A percentile compares a stretch with the other conserved stretches of the same genome.
phyloP scores from a whole-genome alignment of 768 basidiomycete species.

The Zangia roseola region DNA sequence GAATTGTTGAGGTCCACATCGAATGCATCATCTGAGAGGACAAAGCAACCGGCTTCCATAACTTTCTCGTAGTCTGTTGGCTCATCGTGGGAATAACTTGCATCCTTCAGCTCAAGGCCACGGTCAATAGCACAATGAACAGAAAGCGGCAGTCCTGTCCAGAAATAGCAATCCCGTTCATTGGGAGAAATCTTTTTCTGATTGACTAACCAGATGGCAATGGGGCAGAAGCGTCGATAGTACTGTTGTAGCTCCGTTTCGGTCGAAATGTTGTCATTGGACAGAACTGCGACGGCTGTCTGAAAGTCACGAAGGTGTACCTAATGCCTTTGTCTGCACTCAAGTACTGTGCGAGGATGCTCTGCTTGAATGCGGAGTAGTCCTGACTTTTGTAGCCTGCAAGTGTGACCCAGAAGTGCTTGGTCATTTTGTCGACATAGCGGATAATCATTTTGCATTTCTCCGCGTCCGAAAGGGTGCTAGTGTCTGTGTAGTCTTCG shows the following conservation, averaged over 20 bases:
- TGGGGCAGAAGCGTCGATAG: not conserved
- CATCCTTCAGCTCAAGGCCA: not conserved
- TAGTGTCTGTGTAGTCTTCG: not conserved
- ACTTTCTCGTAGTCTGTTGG: conserved; percentile 1
- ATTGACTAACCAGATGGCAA: not conserved
- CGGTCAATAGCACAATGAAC: not conserved
- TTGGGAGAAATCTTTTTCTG: conserved; percentile 1
- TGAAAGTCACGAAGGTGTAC: not conserved
- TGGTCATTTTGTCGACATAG: not conserved
- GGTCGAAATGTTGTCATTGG: not conserved
- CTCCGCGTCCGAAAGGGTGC: not conserved
- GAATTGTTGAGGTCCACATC: not conserved
- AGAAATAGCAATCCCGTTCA: conserved; percentile 1
- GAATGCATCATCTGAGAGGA: conserved; percentile 3
- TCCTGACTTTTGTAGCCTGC: not conserved
- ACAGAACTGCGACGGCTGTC: not conserved
- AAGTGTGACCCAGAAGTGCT: conserved; percentile 3
- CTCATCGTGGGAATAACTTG: not conserved
- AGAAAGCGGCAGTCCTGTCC: not conserved
- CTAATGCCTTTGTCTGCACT: not conserved
- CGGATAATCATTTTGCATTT: not conserved
- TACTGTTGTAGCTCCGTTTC: not conserved
- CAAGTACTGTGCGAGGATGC: not conserved
- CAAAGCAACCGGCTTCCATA: not conserved
- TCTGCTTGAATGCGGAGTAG: not conserved